Base-by-base conservation (phyloP, 768 basidiomycete species). In the Terana coerulea region DNA sequence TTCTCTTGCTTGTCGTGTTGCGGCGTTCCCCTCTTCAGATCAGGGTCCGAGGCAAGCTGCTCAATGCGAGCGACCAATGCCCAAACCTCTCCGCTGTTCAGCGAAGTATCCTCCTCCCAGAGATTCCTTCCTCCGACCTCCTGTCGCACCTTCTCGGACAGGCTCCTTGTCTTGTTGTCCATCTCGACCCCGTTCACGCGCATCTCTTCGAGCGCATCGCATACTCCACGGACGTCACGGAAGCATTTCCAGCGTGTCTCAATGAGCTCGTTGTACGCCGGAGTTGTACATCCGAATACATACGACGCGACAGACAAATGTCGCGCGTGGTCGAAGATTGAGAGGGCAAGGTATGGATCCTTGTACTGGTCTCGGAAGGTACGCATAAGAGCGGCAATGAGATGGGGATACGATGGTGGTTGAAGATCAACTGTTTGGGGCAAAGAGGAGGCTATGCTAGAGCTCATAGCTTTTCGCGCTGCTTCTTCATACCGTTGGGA, bases 251-350 rank as follows among this genome's bases (percentile, higher is more conserved):
- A 98, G 17, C 81, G 81, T n/a, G 88, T 91, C 60, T 80, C 74
- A 24, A 98, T 79, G 17, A 94, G 75, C 64, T 95, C 91, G 66
- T 94, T 92, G 68, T 95, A 97, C 0, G 86, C 88, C 9, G 76
- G 76, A 0, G 93, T 88, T 9, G 90, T 87, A 67, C 95, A 98
- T 2, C 94, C 95, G 60, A 86, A 85, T 26, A 95, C 86, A 66
- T 91, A 98, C 4, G 88, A 91, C 3, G 84, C 75, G 43, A 86
- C 79, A 1, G 88, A 91, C 3, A 84, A 77, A 34, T 77, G 77
- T 34, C 84, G 80, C 0, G 91, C 88, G 64, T 93, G 78, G 44
- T 85, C 74, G 71, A 97, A 98, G 22, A 95, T 76, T 17, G 85
- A 76, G 15, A 98, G 77, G 1, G 93, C 84, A 24, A 92, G 76